Evolutionary conservation across 1,139 yeast genomes (phyloP).

Genomic region (Taphrina flavorubra): DNA sequence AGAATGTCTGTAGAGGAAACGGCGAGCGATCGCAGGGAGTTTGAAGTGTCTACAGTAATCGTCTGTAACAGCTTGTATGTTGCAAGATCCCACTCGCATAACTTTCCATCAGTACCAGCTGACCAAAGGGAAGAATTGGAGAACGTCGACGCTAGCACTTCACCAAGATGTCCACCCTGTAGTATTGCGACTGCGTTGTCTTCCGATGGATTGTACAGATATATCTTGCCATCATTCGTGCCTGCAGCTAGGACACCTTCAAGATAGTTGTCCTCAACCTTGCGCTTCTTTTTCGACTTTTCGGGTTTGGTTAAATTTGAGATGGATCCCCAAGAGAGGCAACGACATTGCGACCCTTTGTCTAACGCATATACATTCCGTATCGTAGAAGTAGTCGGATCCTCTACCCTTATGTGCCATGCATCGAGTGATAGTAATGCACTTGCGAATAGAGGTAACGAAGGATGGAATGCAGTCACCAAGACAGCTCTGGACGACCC

Average conservation of each 20-base stretch:
- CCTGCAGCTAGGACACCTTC: conserved; percentile 65
- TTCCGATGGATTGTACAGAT: conserved; percentile 71
- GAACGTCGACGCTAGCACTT: conserved; percentile 56
- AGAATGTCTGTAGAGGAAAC: conserved; percentile 57
- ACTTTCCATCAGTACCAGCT: conserved; percentile 65
- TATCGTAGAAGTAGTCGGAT: conserved; percentile 58
- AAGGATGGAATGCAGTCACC: conserved; percentile 58
- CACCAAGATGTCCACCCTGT: conserved; percentile 59
- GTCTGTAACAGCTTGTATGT: conserved; percentile 12
- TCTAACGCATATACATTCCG: conserved; percentile 59
- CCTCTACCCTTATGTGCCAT: conserved; percentile 70
- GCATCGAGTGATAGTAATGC: conserved; percentile 74
- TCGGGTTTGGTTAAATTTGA: conserved; percentile 44
- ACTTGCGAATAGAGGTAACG: conserved; percentile 67
- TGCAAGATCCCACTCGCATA: conserved; percentile 68
- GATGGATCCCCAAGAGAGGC: conserved; percentile 61
- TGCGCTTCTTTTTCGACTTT: conserved; percentile 52
- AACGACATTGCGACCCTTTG: conserved; percentile 61
- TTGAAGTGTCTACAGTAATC: conserved; percentile 47
- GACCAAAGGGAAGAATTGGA: conserved; percentile 64
- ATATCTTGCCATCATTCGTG: conserved; percentile 66
- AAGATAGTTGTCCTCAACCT: conserved; percentile 49
- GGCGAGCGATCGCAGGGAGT: conserved; percentile 44
- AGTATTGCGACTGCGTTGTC: conserved; percentile 63
- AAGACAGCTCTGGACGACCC: neutral